Evolutionary conservation across 2,329 filamentous ascomycete genomes (phyloP).

Genomic region (Aspergillus calidoustus): DNA sequence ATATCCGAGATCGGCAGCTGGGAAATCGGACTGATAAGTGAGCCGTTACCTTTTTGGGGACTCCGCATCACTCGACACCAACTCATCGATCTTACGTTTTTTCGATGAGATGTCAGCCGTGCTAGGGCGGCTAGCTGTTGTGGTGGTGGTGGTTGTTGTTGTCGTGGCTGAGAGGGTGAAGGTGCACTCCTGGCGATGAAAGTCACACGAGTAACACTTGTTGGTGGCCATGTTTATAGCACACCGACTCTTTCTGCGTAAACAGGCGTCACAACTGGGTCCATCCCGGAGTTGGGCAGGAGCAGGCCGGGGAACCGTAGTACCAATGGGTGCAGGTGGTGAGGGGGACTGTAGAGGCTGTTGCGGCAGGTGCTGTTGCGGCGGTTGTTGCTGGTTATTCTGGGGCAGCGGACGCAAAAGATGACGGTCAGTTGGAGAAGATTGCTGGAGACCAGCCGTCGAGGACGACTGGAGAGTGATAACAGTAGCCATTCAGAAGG

Average conservation of each 20-base stretch:
- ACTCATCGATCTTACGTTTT: slow-evolving; percentile 47
- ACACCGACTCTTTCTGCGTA: slow-evolving; percentile 48
- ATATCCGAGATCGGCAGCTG: slow-evolving; percentile 29
- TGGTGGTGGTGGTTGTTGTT: not conserved
- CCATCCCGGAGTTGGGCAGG: slow-evolving; percentile 40
- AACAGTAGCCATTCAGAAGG: slow-evolving; percentile 42
- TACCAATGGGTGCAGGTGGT: slow-evolving; percentile 27
- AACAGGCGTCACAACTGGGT: slow-evolving; percentile 48
- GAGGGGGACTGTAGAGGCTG: slow-evolving; percentile 29
- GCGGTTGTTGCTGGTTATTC: slow-evolving; percentile 23
- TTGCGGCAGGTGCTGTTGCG: slow-evolving; percentile 29
- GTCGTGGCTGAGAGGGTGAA: slow-evolving; percentile 36
- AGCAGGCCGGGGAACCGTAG: slow-evolving; percentile 30
- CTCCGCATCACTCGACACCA: slow-evolving; percentile 32
- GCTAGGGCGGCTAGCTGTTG: slow-evolving; percentile 19
- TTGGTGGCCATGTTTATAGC: slow-evolving; percentile 50
- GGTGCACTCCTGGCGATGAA: slow-evolving; percentile 50
- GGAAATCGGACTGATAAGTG: slow-evolving; percentile 19
- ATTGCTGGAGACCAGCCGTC: slow-evolving; percentile 35
- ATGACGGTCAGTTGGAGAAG: slow-evolving; percentile 29
- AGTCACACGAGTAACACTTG: slow-evolving; percentile 51
- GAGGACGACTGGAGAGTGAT: slow-evolving; percentile 47
- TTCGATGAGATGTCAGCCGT: slow-evolving; percentile 35
- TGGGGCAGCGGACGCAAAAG: slow-evolving; percentile 31
- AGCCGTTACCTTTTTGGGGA: slow-evolving; percentile 40